Evolutionary conservation across 805 yeast genomes (phyloP).

Genomic region (Cyberlindnera nakhonratchasimensis): DNA sequence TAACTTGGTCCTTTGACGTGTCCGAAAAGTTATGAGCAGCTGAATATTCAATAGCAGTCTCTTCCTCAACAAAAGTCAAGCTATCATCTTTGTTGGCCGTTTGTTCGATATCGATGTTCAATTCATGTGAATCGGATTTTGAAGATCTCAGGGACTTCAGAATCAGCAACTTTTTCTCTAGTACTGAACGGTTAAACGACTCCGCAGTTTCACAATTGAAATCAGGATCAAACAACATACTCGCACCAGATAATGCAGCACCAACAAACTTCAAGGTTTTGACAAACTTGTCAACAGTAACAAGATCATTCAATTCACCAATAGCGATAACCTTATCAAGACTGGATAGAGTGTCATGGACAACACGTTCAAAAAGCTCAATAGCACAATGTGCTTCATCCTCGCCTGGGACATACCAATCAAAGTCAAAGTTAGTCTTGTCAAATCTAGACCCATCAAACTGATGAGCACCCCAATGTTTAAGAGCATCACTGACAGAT

Average conservation of each 20-base stretch:
- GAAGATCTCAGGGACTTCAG: constrained; percentile 36
- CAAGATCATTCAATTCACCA: constrained; percentile 24
- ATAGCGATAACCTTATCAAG: constrained; percentile 36
- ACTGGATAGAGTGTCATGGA: constrained; percentile 40
- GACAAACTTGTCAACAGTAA: constrained; percentile 49
- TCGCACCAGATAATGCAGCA: constrained; percentile 62
- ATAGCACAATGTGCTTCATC: constrained; percentile 59
- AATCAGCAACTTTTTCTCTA: constrained; percentile 30
- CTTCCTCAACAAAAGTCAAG: constrained; percentile 11
- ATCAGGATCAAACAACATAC: constrained; percentile 72
- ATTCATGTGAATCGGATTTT: constrained; percentile 32
- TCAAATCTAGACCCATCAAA: constrained; percentile 50
- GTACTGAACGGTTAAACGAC: constrained; percentile 11
- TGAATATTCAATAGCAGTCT: neutral
- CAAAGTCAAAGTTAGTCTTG: constrained; percentile 47
- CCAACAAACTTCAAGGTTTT: constrained; percentile 55
- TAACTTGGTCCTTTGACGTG: constrained; percentile 16
- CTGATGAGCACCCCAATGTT: constrained; percentile 76
- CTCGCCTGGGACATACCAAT: constrained; percentile 72
- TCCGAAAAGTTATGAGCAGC: constrained; percentile 19
- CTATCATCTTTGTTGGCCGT: constrained; percentile 31
- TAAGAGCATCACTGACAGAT: constrained; percentile 35
- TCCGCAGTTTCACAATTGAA: constrained; percentile 34
- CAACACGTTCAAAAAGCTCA: constrained; percentile 49
- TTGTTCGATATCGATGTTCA: constrained; percentile 37